Percentiles rank a stretch among this genome's conserved stretches.
Conservation (phyloP, 139 green algal genomes). For the Penium margaritaceum region DNA sequence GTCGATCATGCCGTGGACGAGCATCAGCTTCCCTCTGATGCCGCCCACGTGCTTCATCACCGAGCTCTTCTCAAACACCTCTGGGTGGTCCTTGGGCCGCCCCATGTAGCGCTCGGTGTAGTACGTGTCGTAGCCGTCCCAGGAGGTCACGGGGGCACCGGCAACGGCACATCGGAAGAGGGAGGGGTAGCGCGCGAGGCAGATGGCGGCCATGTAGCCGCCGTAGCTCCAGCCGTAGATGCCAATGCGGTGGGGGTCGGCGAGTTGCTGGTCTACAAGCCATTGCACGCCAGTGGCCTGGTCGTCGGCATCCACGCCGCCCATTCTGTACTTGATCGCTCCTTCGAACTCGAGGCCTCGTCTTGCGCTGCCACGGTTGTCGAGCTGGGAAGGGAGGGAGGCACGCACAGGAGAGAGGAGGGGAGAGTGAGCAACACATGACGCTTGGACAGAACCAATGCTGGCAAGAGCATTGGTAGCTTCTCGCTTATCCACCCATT, state of each 20-base stretch:
- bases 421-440: too few relatives aligned
- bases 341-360: conserved; percentile 48
- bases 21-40: conserved; percentile 42
- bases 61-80: conserved; percentile 38
- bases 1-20: conserved; percentile 54
- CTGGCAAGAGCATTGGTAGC: too few relatives aligned
- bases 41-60: conserved; percentile 41
- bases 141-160: conserved; percentile 49
- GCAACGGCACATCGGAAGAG: conserved; percentile 49
- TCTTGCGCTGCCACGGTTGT: conserved; percentile 49
- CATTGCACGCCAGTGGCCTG: conserved; percentile 45
- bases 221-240: conserved; percentile 56
- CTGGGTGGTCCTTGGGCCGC: conserved; percentile 23
- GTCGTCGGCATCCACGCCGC: conserved; percentile 47
- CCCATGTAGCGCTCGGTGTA: conserved; percentile 58
- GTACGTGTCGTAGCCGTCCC: conserved; percentile 54
- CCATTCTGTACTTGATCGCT: conserved; percentile 45
- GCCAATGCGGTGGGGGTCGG: conserved; percentile 45
- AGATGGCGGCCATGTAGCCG: conserved; percentile 50
- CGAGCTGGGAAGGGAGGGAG: conserved; percentile 29
- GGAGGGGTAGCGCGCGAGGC: conserved; percentile 22
- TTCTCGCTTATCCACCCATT: too few relatives aligned
- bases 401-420: neutral
- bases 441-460: too few relatives aligned
- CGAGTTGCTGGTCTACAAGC: conserved; percentile 35